Evolutionary conservation across 345 rosid species (phyloP), one percentile per base, ranked within the genome.

Genomic region (Gossypium ekmanianum): DNA sequence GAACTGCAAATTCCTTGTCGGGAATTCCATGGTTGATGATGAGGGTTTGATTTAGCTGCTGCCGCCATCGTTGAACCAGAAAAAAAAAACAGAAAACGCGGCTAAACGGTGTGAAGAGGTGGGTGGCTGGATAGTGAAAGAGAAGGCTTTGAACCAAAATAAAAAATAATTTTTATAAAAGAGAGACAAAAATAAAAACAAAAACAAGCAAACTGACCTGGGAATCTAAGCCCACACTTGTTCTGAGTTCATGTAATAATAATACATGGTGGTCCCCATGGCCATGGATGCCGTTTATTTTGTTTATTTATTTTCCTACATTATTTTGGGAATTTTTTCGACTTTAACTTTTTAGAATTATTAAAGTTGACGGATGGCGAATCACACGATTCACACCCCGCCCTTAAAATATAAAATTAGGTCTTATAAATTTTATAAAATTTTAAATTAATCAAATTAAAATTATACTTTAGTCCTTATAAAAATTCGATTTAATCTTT

Each of bases 101-200:
- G 73, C 73, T 70, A 52, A 70, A 17, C 26, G 73, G 11, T 70
- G 61, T 69, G 59, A 69, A 69, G 73, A 27, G 61, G 73, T 61
- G 64, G 17, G 9, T 26, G 26, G 26, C 62, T 51, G 73, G 47
- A 70, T 1, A 29, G 26, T 8, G 24, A 69, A 69, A 29, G 73
- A 17, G 73, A 29, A 70, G 17, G 26, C 14, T 16, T 69, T 34
- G 2, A 61, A 61, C 61, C 61, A 57, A 57, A 57, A 34, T 5
- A 4, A 34, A 34, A 34, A 34, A 34, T 5, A 4, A 34, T 0
- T 0, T 3, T 20, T 9, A 61, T 13, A 61, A 26, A 26, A 27
- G 14, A 27, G 14, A 14, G n/a, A 12, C 9, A 13, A 14, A 27
- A 27, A 50, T 12, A 17, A 41, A 4, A 16, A 3, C 14, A 18